These are phyloP conservation scores for Vitis hybrid DNA, from an alignment of 177 flowering plant species.

Conservation along the genomic window DNA sequence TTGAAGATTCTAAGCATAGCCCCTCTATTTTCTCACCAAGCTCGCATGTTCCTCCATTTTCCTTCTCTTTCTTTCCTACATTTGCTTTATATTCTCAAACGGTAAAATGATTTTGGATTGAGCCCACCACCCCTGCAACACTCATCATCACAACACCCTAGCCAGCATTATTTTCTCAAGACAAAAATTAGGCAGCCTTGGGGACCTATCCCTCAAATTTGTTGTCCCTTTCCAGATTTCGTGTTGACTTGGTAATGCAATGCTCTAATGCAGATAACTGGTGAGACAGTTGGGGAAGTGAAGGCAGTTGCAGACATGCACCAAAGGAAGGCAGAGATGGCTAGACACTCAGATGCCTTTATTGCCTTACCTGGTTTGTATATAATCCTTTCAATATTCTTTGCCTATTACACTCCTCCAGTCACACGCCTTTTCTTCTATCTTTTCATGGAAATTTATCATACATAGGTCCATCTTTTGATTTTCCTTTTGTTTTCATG, in stretches of 20 bases:
- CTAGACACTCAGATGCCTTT: constrained; percentile 85
- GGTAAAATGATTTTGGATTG: not conserved
- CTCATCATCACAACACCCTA: constrained; percentile 14
- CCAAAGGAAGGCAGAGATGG: constrained; percentile 96
- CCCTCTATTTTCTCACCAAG: not conserved
- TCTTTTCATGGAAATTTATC: no score
- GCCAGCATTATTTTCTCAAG: not conserved
- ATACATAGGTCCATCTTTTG: no score
- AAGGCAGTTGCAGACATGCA: constrained; percentile 94
- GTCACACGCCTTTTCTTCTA: no score
- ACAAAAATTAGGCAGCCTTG: not conserved
- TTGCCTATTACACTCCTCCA: not conserved
- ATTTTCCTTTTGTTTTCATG: no score
- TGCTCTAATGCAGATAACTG: constrained; percentile 59
- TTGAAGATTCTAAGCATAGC: not conserved
- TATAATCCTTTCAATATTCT: no score
- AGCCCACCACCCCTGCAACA: constrained; percentile 24
- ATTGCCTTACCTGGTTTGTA: constrained; percentile 90
- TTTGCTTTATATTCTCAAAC: no score
- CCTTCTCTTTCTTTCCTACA: not conserved
- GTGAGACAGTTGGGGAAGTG: constrained; percentile 92
- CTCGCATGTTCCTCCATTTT: not conserved
- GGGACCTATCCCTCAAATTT: not conserved
- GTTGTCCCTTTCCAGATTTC: not conserved
- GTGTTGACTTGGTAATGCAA: constrained; percentile 5